Conservation (phyloP, 1,139 yeast species). For the Geotrichum carabidarum region DNA sequence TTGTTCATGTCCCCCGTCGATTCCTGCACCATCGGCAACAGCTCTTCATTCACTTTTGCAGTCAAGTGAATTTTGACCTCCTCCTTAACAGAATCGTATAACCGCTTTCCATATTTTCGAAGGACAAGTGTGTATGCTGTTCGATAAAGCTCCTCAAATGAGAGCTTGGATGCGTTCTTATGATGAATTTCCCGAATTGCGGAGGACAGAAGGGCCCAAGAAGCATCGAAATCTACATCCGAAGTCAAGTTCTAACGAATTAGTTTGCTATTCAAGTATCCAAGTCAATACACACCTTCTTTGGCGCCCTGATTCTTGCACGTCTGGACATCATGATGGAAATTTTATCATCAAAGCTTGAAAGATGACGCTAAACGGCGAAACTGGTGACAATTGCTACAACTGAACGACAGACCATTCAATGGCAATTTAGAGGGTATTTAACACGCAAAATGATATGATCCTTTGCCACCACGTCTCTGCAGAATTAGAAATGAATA, state of each 20-base stretch:
- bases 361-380: neutral
- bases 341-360: neutral
- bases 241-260: conserved; percentile 17
- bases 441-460: no score
- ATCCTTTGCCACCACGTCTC: no score
- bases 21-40: conserved; percentile 23
- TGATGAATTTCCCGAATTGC: conserved; percentile 75
- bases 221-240: conserved; percentile 55
- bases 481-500: no score
- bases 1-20: conserved; percentile 11
- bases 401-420: no score
- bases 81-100: conserved; percentile 59
- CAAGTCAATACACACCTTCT: conserved; percentile 40
- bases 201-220: conserved; percentile 65
- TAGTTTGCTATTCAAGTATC: neutral
- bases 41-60: conserved; percentile 27
- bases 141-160: conserved; percentile 81
- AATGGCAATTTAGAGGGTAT: no score
- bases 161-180: conserved; percentile 67
- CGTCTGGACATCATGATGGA: conserved; percentile 33
- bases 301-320: conserved; percentile 71
- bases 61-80: conserved; percentile 51
- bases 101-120: conserved; percentile 62
- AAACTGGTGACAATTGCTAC: no score
- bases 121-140: conserved; percentile 75